These are phyloP conservation scores for Wickerhamiella sergipiensis DNA, from an alignment of 805 yeast species.

Conservation along the genomic window DNA sequence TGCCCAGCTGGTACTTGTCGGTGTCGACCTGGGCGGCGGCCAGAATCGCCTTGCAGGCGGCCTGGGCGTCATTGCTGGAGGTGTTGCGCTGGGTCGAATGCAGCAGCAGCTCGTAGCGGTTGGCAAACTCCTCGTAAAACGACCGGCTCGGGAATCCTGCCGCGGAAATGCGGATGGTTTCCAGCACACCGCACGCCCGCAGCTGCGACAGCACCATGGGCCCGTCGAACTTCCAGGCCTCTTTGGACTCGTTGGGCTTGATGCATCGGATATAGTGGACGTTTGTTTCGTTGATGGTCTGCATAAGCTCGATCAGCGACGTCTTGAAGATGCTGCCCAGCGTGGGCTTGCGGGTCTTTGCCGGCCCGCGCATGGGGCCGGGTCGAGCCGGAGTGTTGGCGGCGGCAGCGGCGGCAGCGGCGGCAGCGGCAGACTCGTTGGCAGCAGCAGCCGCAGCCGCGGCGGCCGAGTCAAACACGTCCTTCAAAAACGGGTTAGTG, in stretches of 20 bases:
- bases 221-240: constrained; percentile 92
- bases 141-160: constrained; percentile 97
- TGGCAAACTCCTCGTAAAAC: constrained; percentile 86
- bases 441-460: constrained; percentile 32
- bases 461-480: constrained; percentile 44
- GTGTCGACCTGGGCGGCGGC: constrained; percentile 24
- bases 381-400: constrained; percentile 6
- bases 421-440: constrained; percentile 5
- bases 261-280: constrained; percentile 96
- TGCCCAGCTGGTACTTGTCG: constrained; percentile 71
- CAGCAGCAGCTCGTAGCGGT: constrained; percentile 72
- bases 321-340: constrained; percentile 88
- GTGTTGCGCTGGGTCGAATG: constrained; percentile 46
- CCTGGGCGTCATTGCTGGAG: constrained; percentile 41
- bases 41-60: constrained; percentile 57
- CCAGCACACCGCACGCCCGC: constrained; percentile 97
- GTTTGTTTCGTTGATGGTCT: constrained; percentile 83
- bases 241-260: constrained; percentile 87
- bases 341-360: constrained; percentile 68
- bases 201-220: constrained; percentile 89
- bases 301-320: constrained; percentile 85
- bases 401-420: constrained; percentile 24
- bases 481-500: constrained; percentile 48
- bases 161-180: constrained; percentile 90
- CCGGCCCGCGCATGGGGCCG: constrained; percentile 21